Base-by-base conservation (phyloP, 176 grass and related monocot genomes). In the Carex myosuroides region DNA sequence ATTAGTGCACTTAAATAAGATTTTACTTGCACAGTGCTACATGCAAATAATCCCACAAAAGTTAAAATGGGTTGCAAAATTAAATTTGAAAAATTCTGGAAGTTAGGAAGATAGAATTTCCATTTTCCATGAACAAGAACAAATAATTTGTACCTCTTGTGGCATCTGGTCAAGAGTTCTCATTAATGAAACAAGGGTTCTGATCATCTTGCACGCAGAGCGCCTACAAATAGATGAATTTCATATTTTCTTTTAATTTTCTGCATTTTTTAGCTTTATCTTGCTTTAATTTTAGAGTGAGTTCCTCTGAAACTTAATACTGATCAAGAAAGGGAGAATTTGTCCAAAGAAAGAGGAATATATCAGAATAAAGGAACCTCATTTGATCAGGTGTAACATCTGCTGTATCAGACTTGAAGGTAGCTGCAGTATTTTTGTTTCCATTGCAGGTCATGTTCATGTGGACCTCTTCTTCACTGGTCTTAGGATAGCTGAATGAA, bases 81-180 rank as follows among this genome's bases (percentile, higher is more conserved):
- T 26, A 75, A 54, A 54, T 55, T 30, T 44, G 22, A 29, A 55
- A 29, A 30, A 24, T 26, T 78, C 8, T n/a, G 50, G 12, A 57
- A 18, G 26, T 57, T 33, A 29, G 18, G 50, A 32, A 57, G 32
- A 57, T 78, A 55, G 13, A 30, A 22, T 2, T 66, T 32, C 12
- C 4, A 32, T n/a, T 66, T 67, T 69, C 22, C 60, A 83, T 83
- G 24, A 81, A 18, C 16, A 69, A 32, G 60, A 46, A 52, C 39
- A 58, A 37, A 63, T 14, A 50, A 84, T 50, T 60, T 60, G 52
- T 91, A 95, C 96, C 91, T 99, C 96, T 53, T 88, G 88, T 67
- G 93, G 96, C 96, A 95, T 99, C 91, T 89, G 89, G 63, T 99
- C 96, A 81, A 99, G 90, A 68, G 96, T 99, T 87, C 93, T 95